phyloP scores from a whole-genome alignment of 345 rosid genomes.

The Rhodomyrtus tomentosa region DNA sequence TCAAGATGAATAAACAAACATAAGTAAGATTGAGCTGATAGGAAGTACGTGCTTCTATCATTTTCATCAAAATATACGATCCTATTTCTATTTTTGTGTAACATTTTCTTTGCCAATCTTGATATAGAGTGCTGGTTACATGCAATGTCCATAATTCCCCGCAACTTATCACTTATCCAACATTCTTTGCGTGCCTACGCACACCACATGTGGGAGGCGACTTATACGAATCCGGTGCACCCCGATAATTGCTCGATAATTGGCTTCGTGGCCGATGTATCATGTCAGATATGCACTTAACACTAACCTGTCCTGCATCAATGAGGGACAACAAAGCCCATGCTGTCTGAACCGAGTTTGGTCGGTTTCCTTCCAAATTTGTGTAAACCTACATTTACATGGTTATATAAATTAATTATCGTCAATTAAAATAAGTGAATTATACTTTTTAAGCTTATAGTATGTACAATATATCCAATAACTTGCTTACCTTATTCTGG shows the following conservation, averaged over 20 bases:
- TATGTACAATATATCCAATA: background rate
- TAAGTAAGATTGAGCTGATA: background rate
- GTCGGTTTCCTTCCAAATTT: constrained; percentile 20
- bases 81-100: background rate
- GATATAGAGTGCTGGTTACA: background rate
- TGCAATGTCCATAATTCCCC: background rate
- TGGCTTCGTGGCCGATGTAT: background rate
- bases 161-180: background rate
- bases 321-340: constrained; percentile 46
- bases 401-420: background rate
- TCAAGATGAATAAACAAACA: background rate
- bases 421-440: background rate
- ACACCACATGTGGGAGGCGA: background rate
- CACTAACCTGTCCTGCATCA: constrained; percentile 29
- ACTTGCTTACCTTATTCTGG: constrained; percentile 21
- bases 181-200: background rate
- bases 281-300: background rate
- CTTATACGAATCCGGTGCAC: background rate
- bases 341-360: constrained; percentile 43
- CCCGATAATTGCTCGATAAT: background rate
- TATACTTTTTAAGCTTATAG: background rate
- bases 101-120: background rate
- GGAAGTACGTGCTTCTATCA: background rate
- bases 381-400: constrained; percentile 17
- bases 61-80: background rate